Evolutionary conservation across 345 rosid genomes (phyloP).

Genomic region (Trapa bicornis): DNA sequence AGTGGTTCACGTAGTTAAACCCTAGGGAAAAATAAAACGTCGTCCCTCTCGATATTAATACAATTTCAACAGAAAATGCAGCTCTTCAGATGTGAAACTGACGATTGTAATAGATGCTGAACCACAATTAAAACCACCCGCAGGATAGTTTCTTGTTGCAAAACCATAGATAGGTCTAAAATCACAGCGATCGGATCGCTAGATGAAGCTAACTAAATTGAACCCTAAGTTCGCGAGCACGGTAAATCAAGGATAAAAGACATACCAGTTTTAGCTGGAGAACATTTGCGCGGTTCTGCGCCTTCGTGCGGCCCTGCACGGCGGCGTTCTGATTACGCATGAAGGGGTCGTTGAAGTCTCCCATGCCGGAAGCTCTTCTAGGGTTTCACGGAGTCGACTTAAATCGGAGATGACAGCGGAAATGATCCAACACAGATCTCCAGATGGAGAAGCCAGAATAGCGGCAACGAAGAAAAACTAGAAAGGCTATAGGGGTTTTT

Average conservation of each 20-base stretch:
- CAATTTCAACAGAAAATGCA: not conserved
- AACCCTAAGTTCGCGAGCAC: not conserved
- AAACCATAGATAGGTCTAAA: not conserved
- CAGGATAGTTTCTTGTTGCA: not conserved
- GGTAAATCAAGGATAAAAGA: not conserved
- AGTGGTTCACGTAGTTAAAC: not conserved
- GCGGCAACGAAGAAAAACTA: no score
- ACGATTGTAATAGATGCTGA: not conserved
- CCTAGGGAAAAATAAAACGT: not conserved
- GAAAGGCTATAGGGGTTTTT: no score
- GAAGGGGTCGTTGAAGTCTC: slow-evolving; percentile 65
- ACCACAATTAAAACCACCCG: no score
- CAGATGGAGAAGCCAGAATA: no score
- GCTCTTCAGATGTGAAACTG: not conserved
- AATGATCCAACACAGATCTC: no score
- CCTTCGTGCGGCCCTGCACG: slow-evolving; percentile 74
- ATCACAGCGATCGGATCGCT: not conserved
- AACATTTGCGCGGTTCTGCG: slow-evolving; percentile 82
- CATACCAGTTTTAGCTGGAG: slow-evolving; percentile 93
- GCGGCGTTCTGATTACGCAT: slow-evolving; percentile 79
- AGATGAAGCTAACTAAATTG: not conserved
- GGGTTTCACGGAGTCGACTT: slow-evolving; percentile 1
- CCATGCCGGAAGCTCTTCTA: slow-evolving; percentile 31
- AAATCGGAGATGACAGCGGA: not conserved
- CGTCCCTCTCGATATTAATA: not conserved